phyloP scores from a whole-genome alignment of 306 rosid genomes.

The Lathyrus tuberosus region DNA sequence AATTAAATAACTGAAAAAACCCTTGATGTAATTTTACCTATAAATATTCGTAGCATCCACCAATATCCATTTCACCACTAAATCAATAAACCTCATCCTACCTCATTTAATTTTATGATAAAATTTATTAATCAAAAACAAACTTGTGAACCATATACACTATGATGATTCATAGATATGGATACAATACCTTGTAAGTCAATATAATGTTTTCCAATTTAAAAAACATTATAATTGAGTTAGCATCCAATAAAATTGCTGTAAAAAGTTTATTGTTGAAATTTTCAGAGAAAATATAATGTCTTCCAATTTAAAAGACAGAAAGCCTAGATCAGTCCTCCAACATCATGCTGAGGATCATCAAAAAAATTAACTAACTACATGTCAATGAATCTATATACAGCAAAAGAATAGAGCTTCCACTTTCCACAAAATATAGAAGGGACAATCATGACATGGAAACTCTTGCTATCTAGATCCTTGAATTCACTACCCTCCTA shows the following conservation, averaged over 20 bases:
- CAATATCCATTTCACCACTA: no score
- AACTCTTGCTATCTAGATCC: slow-evolving; percentile 37
- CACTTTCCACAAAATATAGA: slow-evolving; percentile 39
- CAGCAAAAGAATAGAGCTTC: slow-evolving; percentile 70
- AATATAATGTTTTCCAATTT: background rate
- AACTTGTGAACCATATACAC: no score
- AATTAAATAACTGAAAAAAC: no score
- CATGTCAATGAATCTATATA: slow-evolving; percentile 59
- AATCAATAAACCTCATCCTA: no score
- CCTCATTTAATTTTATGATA: no score
- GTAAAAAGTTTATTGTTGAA: background rate
- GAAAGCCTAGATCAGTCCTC: background rate
- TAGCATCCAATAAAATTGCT: background rate
- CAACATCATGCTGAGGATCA: slow-evolving; percentile 36
- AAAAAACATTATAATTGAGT: no score
- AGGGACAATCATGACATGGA: slow-evolving; percentile 42
- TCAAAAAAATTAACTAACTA: slow-evolving; percentile 35
- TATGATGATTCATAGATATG: no score
- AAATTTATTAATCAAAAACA: no score
- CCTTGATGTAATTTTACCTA: no score
- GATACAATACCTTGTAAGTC: no score
- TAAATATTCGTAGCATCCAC: no score
- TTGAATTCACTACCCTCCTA: slow-evolving; percentile 43
- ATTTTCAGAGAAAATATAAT: background rate
- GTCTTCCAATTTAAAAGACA: background rate